Base-by-base conservation (phyloP, 306 rosid genomes). In the Dryas octopetala region DNA sequence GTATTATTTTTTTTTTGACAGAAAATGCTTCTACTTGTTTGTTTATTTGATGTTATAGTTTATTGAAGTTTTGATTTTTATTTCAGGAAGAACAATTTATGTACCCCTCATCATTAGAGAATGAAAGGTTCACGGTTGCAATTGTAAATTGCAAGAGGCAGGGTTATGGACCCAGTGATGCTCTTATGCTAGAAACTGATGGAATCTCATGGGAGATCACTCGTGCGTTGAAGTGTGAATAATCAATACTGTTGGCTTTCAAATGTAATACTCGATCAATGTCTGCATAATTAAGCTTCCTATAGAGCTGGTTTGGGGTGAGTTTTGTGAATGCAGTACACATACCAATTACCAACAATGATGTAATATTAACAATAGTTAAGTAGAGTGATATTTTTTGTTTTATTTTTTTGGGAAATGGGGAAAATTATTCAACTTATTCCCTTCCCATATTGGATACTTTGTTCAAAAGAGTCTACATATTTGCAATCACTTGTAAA, bases 51-150 rank as follows among this genome's bases (percentile, higher is more conserved):
- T 48, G 26, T 23, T 10, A 4, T 28, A 19, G 4, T 23, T 53
- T 16, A 47, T 15, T 14, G 32, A 14, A 50, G 48, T 63, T 61
- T 66, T 15, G 8, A 10, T 62, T 58, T 64, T 49, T 54, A 48
- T 80, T 74, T 70, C 88, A 94, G 98, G 98, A 91, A 68, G 98
- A 94, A 80, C 98, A 94, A 78, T 70, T 83, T 73, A 94, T 94
- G 89, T 90, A 89, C 77, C 91, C 89, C 38, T 83, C 95, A 23
- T 87, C 98, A 14, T 79, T 89, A 47, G 91, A 81, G 81, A 88
- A 87, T 54, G 97, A 91, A 85, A 86, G 79, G 68, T 94, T 91
- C 82, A 82, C 83, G 87, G 97, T 94, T 77, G 97, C 95, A 60
- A 66, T 94, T 69, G 90, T 94, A 53, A 79, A 88, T 66, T 87